These are phyloP conservation scores for Chytriomyces confervae DNA, from an alignment of 192 early-diverging fungal species.

Conservation along the genomic window DNA sequence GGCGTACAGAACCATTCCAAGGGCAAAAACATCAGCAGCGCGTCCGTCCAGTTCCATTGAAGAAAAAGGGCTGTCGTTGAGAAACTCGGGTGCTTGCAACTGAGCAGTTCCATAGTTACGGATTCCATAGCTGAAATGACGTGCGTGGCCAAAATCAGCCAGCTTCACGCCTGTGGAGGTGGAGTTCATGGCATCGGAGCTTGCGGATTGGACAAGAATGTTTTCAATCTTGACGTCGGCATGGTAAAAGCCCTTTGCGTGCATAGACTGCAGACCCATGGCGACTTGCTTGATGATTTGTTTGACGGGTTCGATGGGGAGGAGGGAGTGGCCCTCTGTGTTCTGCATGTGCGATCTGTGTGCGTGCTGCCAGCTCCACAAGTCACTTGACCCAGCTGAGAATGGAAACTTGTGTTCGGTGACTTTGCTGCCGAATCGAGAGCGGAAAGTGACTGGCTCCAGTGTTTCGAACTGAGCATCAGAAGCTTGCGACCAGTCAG, in stretches of 20 bases:
- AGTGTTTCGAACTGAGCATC: not conserved
- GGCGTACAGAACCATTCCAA: constrained; percentile 26
- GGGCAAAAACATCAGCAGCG: constrained; percentile 21
- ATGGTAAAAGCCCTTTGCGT: constrained; percentile 58
- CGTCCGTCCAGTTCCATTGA: constrained; percentile 1
- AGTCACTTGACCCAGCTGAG: constrained; percentile 1
- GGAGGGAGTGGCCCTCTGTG: not conserved
- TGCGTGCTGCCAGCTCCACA: constrained; percentile 17
- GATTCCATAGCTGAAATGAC: not conserved
- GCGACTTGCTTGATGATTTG: constrained; percentile 51
- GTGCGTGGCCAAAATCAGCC: constrained; percentile 28
- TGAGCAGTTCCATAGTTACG: constrained; percentile 20
- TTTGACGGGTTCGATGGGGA: constrained; percentile 13
- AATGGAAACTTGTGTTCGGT: not conserved
- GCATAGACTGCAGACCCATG: constrained; percentile 47
- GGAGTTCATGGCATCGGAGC: not conserved
- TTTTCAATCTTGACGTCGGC: constrained; percentile 69
- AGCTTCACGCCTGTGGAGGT: not conserved
- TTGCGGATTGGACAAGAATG: not conserved
- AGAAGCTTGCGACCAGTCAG: too few species aligned
- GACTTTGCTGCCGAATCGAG: not conserved
- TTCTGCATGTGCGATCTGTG: not conserved
- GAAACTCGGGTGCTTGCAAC: constrained; percentile 19
- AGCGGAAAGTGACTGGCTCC: not conserved
- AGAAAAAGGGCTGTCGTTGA: not conserved